phyloP scores from a whole-genome alignment of 2,329 filamentous ascomycete species.

The Penicillium corylophilum region DNA sequence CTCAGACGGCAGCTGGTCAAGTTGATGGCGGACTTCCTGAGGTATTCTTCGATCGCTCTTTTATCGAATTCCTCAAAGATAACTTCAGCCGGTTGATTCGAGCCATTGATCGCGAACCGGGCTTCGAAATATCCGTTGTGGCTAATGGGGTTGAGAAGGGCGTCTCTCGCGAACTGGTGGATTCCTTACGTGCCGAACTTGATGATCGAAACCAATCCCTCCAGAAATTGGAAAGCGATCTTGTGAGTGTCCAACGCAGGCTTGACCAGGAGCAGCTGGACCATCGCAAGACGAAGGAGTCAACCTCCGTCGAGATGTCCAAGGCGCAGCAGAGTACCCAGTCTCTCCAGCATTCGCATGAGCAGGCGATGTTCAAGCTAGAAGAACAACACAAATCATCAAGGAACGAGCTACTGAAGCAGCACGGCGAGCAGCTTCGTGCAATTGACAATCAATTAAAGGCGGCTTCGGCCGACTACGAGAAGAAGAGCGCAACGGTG shows the following conservation, averaged over 20 bases:
- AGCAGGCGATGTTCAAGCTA: conserved; percentile 56
- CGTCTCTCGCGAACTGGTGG: conserved; percentile 89
- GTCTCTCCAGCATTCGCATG: conserved; percentile 67
- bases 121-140: conserved; percentile 77
- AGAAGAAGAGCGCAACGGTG: conserved; percentile 38
- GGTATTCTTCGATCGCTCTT: conserved; percentile 80
- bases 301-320: conserved; percentile 53
- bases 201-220: conserved; percentile 67
- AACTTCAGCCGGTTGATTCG: conserved; percentile 84
- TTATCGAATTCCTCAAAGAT: conserved; percentile 93
- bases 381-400: conserved; percentile 49
- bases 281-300: conserved; percentile 65
- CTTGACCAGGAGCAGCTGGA: conserved; percentile 71
- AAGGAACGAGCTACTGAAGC: conserved; percentile 43
- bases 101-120: conserved; percentile 87
- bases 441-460: conserved; percentile 51
- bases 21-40: conserved; percentile 64
- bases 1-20: conserved; percentile 62
- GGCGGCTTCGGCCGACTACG: conserved; percentile 41
- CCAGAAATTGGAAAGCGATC: conserved; percentile 57
- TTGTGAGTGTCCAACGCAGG: conserved; percentile 55
- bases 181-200: conserved; percentile 74
- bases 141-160: conserved; percentile 80
- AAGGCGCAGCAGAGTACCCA: conserved; percentile 68
- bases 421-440: conserved; percentile 48